A percentile compares a stretch with the other conserved stretches of the same genome.
Evolutionary conservation across 2,329 filamentous ascomycete species (phyloP).

Genomic region (Oidium heveae): DNA sequence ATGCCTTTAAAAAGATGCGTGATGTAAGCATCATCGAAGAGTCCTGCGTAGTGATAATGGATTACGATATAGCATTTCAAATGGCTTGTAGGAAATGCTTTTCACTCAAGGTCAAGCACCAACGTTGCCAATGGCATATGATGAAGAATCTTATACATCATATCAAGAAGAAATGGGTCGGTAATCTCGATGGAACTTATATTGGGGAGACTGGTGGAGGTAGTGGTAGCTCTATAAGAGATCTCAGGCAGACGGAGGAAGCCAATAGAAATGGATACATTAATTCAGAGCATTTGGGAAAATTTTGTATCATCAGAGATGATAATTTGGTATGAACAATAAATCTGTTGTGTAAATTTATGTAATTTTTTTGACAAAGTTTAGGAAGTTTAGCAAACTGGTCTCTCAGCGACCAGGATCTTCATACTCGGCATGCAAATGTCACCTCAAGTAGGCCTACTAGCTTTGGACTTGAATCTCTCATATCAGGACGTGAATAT

Average conservation of each 20-base stretch:
- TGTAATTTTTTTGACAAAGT: background rate
- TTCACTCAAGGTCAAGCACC: too few species aligned
- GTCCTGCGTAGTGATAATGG: background rate
- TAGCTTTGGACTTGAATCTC: background rate
- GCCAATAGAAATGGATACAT: background rate
- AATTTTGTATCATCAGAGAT: background rate
- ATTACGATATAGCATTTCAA: background rate
- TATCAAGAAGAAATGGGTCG: background rate
- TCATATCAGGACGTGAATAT: background rate
- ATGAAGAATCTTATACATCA: background rate
- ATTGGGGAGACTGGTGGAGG: background rate
- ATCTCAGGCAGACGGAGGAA: background rate
- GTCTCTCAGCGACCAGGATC: background rate
- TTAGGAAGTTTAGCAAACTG: background rate
- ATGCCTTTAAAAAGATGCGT: background rate
- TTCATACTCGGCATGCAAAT: background rate
- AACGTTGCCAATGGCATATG: background rate
- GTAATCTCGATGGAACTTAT: background rate
- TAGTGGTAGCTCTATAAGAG: background rate
- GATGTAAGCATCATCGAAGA: background rate
- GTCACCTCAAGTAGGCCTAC: background rate
- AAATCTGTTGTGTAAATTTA: background rate
- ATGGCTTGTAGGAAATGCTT: background rate
- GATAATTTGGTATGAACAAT: background rate
- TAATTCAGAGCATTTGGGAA: background rate